phyloP scores from a whole-genome alignment of 129 eudicot species.

The Heracleum sosnowskyi region DNA sequence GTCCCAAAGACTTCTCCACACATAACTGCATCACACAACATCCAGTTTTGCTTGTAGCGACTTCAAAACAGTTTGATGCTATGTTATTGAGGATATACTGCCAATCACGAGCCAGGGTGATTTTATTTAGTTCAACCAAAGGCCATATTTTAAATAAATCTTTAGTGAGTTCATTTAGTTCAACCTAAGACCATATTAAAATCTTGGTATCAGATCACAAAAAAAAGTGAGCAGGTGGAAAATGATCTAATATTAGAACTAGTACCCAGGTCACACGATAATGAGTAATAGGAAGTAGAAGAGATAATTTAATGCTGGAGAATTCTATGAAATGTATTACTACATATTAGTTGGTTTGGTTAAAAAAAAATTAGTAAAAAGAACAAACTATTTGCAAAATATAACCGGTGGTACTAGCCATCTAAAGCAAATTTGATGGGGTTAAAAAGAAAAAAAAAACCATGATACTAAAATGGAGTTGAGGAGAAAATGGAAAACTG shows the following conservation, averaged over 20 bases:
- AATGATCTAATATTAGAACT: too few relatives aligned
- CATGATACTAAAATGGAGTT: not conserved
- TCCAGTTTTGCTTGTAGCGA: slow-evolving; percentile 60
- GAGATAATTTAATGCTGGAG: not conserved
- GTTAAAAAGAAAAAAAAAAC: not conserved
- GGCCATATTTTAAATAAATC: not conserved
- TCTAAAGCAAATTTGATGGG: not conserved
- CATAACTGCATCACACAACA: slow-evolving; percentile 69
- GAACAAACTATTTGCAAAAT: not conserved
- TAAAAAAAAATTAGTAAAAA: not conserved
- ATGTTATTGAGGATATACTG: slow-evolving; percentile 48
- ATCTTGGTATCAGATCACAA: not conserved
- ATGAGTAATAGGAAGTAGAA: not conserved
- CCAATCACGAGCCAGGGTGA: slow-evolving; percentile 15
- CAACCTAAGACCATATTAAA: not conserved
- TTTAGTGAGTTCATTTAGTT: not conserved
- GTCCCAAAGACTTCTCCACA: slow-evolving; percentile 36
- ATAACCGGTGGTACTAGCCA: not conserved
- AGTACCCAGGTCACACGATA: too few relatives aligned
- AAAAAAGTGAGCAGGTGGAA: not conserved
- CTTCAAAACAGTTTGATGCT: slow-evolving; percentile 41
- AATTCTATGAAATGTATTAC: not conserved
- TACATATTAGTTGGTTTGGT: not conserved
- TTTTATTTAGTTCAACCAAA: not conserved
- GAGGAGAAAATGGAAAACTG: not conserved